Evolutionary conservation across 2,329 filamentous ascomycete species (phyloP), one percentile per base, ranked within the genome.

Genomic region (Plenodomus biglobosus): DNA sequence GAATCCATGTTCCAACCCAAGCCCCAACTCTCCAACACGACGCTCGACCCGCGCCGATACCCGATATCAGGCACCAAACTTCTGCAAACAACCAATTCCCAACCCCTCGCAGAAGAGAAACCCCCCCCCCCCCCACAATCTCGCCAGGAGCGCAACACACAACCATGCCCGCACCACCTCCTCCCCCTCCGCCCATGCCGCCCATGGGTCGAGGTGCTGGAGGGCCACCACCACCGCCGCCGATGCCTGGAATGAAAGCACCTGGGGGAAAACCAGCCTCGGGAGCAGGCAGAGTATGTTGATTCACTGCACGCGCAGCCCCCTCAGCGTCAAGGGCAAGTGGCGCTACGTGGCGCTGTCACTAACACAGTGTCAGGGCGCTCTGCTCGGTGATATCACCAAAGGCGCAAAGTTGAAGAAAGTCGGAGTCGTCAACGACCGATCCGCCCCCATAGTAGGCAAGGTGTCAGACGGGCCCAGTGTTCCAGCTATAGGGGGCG

Each of bases 361-460:
- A 60, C 67, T 71, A 61, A 71, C 59, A 44, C 40, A 40, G 21
- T 42, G 50, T 45, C n/a, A 97, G 92, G 87, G 87, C 62, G 92
- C 92, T 45, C 80, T 99, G 30, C 82, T 97, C 38, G 81, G 84
- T 65, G 92, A 97, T 72, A 99, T 99, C 61, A 77, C 79, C 58
- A 95, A 95, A 72, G 94, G 92, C 56, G 80, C 76, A 59, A 76
- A 78, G 52, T 79, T 97, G 50, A 96, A 88, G 74, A 96, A 96
- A 73, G 80, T 77, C 46, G 68, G 90, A 24, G 86, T 90, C 46
- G 89, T 92, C 59, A 96, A 97, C 74, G 92, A 97, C 72, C 86
- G 92, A 72, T 96, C 92, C 18, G 90, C 90, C 7, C 92, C 92
- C 0, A 63, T 81, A 42, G 71, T 96, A 47, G 81, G 73, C 51